Conservation (phyloP, 805 yeast genomes). For the Metschnikowia arizonensis region DNA sequence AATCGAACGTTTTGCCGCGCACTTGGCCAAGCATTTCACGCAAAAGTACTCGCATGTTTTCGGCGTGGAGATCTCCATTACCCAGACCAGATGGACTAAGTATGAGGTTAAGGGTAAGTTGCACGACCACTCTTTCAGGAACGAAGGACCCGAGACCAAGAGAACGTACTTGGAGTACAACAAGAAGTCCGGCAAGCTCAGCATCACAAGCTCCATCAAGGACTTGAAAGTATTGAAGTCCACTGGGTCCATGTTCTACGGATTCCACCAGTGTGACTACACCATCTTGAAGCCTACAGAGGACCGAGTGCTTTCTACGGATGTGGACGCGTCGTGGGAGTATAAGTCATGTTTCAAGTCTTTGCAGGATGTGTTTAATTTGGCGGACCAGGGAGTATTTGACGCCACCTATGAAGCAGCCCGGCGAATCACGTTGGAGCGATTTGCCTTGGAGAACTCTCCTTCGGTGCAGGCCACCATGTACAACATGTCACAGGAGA, state of each 20-base stretch:
- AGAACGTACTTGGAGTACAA: constrained; percentile 50
- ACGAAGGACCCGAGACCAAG: constrained; percentile 81
- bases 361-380: constrained; percentile 45
- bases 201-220: constrained; percentile 64
- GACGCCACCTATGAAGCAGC: constrained; percentile 63
- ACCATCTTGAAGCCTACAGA: constrained; percentile 80
- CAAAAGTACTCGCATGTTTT: constrained; percentile 72
- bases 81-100: constrained; percentile 78
- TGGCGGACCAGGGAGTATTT: constrained; percentile 60
- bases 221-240: constrained; percentile 83
- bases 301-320: constrained; percentile 87
- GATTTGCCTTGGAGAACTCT: constrained; percentile 81
- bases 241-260: constrained; percentile 90
- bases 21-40: constrained; percentile 76
- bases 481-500: constrained; percentile 83
- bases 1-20: constrained; percentile 84
- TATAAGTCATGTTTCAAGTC: constrained; percentile 47
- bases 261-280: constrained; percentile 80
- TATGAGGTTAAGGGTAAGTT: constrained; percentile 66
- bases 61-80: constrained; percentile 62
- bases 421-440: constrained; percentile 63
- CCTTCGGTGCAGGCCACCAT: constrained; percentile 96
- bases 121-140: constrained; percentile 80
- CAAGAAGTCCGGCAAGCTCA: constrained; percentile 48
- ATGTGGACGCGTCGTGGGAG: constrained; percentile 69